Base-by-base conservation (phyloP, 345 rosid genomes). In the Gossypium raimondii region DNA sequence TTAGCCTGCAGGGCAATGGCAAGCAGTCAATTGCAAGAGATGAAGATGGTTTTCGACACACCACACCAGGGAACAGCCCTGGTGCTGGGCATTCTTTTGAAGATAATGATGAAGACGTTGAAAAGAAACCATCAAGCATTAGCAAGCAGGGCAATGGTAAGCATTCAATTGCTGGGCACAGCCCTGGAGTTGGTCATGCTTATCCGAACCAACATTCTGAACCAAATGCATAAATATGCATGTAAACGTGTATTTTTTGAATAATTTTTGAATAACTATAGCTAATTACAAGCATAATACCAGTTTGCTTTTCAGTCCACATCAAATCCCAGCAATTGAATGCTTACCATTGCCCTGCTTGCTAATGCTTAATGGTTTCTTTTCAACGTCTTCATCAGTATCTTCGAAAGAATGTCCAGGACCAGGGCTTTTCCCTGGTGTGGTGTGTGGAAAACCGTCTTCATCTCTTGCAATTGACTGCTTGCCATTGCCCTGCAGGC, bases 1-100 rank as follows among this genome's bases (percentile, higher is more conserved):
- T 16, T 14, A 65, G 57, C 12, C 14, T 14, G 20, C 45, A 41
- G 6, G 45, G 41, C 7, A 55, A 22, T 57, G 77, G 55, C 44
- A 53, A 53, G 47, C 72, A 64, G 45, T 78, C 78, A 44, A 56
- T 59, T 70, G 73, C 73, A 51, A 88, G 75, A 67, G 59, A 11
- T 11, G 65, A 38, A 16, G 61, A 79, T 14, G 86, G 78, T 74
- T 81, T 85, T 14, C 74, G 74, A 10, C 86, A 85, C 43, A 84
- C 82, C 38, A 55, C 72, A 52, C 91, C 89, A 1, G 86, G 87
- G 14, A 87, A 82, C 71, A 87, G 89, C 76, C 89, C 73, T 27
- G 73, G 73, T 50, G 59, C 3, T 9, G 59, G 73, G 27, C 73
- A 69, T 69, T 67, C 74, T 55, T 56, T 38, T 18, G 24, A 14